These are phyloP conservation scores for Oehlia diaphana DNA, from an alignment of 192 early-diverging fungal genomes.

Conservation along the genomic window DNA sequence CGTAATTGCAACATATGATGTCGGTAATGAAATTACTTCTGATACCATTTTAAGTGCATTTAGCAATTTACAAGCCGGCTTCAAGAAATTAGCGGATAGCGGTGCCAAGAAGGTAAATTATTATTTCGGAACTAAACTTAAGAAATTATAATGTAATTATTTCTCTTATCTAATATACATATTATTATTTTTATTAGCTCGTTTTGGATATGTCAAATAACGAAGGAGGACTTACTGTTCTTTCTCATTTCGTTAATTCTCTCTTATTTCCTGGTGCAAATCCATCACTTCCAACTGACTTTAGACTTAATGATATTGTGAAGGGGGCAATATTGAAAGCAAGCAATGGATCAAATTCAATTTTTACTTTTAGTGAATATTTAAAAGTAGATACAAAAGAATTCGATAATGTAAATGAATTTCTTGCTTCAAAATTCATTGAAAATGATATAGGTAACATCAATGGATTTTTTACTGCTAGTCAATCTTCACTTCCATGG, in stretches of 20 bases:
- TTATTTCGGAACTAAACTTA: too few relatives aligned
- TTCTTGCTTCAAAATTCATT: neutral
- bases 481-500: conserved; percentile 34
- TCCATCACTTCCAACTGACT: conserved; percentile 37
- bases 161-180: too few relatives aligned
- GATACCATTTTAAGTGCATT: conserved; percentile 12
- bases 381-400: conserved; percentile 16
- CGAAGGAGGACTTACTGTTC: conserved; percentile 36
- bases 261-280: conserved; percentile 37
- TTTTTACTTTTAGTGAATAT: conserved; percentile 34
- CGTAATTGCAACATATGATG: conserved; percentile 37
- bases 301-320: conserved; percentile 21
- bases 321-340: conserved; percentile 34
- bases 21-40: conserved; percentile 24
- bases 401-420: neutral
- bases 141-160: too few relatives aligned
- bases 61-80: conserved; percentile 31
- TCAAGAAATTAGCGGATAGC: conserved; percentile 27
- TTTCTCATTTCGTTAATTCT: conserved; percentile 41
- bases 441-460: neutral
- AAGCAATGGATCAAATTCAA: conserved; percentile 2
- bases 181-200: conserved; percentile 14
- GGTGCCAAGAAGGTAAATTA: conserved; percentile 32
- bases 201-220: conserved; percentile 48
- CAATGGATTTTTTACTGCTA: neutral